A percentile compares a stretch with the other conserved stretches of the same genome.
Evolutionary conservation across 192 early-diverging fungal species (phyloP).

Genomic region (Linnemannia zychae): DNA sequence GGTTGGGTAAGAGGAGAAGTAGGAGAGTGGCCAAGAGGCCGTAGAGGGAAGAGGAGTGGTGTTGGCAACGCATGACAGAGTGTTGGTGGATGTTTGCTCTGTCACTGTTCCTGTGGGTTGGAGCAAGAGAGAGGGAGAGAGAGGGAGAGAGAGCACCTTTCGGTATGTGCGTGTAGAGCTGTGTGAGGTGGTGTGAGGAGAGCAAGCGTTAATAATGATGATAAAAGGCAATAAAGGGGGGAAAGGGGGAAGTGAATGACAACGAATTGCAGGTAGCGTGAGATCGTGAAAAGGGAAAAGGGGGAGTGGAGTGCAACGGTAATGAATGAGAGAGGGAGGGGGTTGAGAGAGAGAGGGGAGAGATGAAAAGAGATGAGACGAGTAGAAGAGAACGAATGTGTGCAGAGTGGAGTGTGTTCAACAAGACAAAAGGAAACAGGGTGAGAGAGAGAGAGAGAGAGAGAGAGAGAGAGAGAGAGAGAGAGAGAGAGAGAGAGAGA

Average conservation of each 20-base stretch:
- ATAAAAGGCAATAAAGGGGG: no score
- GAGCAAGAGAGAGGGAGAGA: not conserved
- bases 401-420: no score
- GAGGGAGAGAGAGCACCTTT: not conserved
- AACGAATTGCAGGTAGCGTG: no score
- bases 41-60: not conserved
- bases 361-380: not conserved
- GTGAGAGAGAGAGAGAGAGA: no score
- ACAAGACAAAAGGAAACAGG: no score
- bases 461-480: no score
- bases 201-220: no score
- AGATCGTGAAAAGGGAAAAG: no score
- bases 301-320: not conserved
- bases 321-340: not conserved
- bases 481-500: no score
- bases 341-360: not conserved
- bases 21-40: not conserved
- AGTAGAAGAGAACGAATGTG: not conserved
- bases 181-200: no score
- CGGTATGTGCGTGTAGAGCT: not conserved
- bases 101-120: not conserved
- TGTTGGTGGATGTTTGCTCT: not conserved
- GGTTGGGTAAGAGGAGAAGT: not conserved
- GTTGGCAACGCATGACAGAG: not conserved
- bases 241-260: no score